A percentile compares a stretch with the other conserved stretches of the same genome.
These are phyloP conservation scores for Anthracocystis setariae DNA, from an alignment of 1,284 basidiomycete genomes.

Conservation along the genomic window DNA sequence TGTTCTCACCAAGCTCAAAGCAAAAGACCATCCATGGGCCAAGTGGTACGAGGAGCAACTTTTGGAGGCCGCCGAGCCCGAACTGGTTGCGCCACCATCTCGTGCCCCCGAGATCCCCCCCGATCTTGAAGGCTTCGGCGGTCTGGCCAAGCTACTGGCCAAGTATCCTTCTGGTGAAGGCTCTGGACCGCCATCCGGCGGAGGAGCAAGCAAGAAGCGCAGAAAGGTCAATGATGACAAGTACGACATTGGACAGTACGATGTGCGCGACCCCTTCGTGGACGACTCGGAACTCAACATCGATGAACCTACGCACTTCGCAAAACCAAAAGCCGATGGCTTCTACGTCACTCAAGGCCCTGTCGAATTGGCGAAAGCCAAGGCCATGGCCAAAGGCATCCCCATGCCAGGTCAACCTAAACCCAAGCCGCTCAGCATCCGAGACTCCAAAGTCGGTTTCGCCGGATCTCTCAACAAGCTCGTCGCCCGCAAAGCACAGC, in stretches of 20 bases:
- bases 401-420: slow-evolving; percentile 16
- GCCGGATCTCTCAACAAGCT: slow-evolving; percentile 58
- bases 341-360: slow-evolving; percentile 78
- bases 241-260: slow-evolving; percentile 74
- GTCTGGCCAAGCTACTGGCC: slow-evolving; percentile 53
- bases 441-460: slow-evolving; percentile 47
- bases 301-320: slow-evolving; percentile 88
- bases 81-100: slow-evolving; percentile 21
- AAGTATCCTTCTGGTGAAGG: slow-evolving; percentile 40
- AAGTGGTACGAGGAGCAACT: slow-evolving; percentile 57
- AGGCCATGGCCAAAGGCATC: slow-evolving; percentile 29
- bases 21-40: slow-evolving; percentile 53
- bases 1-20: slow-evolving; percentile 51
- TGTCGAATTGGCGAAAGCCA: slow-evolving; percentile 61
- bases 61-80: slow-evolving; percentile 24
- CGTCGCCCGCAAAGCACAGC: slow-evolving; percentile 51
- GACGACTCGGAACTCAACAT: slow-evolving; percentile 93
- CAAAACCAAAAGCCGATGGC: slow-evolving; percentile 91
- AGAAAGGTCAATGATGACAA: slow-evolving; percentile 47
- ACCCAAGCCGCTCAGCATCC: slow-evolving; percentile 41
- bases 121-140: slow-evolving; percentile 52
- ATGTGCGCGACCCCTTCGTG: slow-evolving; percentile 91
- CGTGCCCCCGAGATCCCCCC: slow-evolving; percentile 18
- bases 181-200: slow-evolving; percentile 11
- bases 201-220: slow-evolving; percentile 36